These are phyloP conservation scores for Lactifluus volemus DNA, from an alignment of 768 basidiomycete genomes.

Conservation along the genomic window DNA sequence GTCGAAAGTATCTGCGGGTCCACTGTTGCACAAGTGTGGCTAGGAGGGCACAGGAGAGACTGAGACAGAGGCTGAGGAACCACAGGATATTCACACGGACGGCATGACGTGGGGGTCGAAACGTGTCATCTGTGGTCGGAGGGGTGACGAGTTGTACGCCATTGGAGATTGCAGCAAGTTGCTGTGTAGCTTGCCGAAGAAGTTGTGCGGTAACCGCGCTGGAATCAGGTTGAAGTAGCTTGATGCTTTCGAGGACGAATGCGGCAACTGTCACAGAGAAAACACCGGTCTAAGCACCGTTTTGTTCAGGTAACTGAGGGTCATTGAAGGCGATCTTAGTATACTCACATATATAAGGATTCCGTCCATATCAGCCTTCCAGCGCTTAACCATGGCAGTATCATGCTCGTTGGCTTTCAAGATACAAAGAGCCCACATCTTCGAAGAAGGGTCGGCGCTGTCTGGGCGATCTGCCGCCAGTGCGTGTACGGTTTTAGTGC, in stretches of 20 bases:
- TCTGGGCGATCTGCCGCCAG: not conserved
- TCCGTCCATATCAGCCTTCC: conserved; percentile 14
- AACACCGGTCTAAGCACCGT: conserved; percentile 10
- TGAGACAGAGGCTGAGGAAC: conserved; percentile 16
- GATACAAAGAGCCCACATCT: conserved; percentile 15
- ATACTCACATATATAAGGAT: conserved; percentile 14
- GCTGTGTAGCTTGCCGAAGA: conserved; percentile 6
- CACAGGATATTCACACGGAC: conserved; percentile 16
- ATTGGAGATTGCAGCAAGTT: conserved; percentile 10
- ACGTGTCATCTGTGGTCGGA: not conserved
- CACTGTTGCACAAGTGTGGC: conserved; percentile 14
- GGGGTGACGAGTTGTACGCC: not conserved
- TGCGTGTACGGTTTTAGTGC: not conserved
- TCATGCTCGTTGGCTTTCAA: not conserved
- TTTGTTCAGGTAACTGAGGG: not conserved
- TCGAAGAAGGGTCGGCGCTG: conserved; percentile 2
- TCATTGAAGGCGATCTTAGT: not conserved
- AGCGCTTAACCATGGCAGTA: not conserved
- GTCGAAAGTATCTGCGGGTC: conserved; percentile 6
- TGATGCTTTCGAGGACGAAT: conserved; percentile 17
- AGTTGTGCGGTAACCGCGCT: not conserved
- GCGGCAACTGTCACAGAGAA: conserved; percentile 17
- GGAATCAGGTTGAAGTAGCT: conserved; percentile 12
- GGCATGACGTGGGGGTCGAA: not conserved
- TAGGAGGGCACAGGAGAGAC: conserved; percentile 5